Evolutionary conservation across 2,329 filamentous ascomycete genomes (phyloP).

Genomic region (Calonectria hawksworthii): DNA sequence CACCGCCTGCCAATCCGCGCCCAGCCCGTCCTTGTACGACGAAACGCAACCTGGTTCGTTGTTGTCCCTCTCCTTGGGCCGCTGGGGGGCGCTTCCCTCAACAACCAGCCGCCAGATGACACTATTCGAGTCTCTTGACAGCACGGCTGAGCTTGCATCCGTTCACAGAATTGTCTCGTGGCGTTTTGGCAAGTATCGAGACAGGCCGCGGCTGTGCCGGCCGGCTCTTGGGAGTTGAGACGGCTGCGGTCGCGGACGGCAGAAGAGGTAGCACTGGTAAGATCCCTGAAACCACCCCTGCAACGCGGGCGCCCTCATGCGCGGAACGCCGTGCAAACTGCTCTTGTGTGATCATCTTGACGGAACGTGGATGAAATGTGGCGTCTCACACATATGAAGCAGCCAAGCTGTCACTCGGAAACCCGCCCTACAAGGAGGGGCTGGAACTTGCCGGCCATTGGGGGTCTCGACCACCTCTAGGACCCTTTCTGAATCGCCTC

Average conservation of each 20-base stretch:
- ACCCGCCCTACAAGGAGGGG: not conserved
- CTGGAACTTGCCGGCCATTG: not conserved
- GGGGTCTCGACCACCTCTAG: not conserved
- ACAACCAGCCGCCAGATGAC: not conserved
- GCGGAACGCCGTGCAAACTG: constrained; percentile 32
- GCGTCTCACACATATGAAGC: constrained; percentile 10
- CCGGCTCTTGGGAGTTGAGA: constrained; percentile 11
- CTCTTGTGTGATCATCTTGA: constrained; percentile 37
- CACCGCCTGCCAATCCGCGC: not conserved
- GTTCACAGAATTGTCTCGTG: constrained; percentile 22
- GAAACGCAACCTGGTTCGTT: constrained; percentile 19
- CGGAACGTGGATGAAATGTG: constrained; percentile 31
- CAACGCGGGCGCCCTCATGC: constrained; percentile 34
- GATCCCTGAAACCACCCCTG: constrained; percentile 43
- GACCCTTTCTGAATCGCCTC: constrained; percentile 19
- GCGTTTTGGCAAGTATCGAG: not conserved
- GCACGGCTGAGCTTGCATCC: constrained; percentile 12
- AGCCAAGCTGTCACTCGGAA: constrained; percentile 1
- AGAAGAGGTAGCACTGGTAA: constrained; percentile 26
- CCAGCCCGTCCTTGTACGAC: not conserved
- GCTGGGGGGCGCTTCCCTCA: not conserved
- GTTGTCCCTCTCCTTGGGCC: not conserved
- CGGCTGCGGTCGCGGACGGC: constrained; percentile 10
- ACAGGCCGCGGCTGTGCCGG: not conserved
- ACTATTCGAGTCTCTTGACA: constrained; percentile 1